Percentiles rank a stretch among this genome's conserved stretches.
phyloP scores from a whole-genome alignment of 257 asterid genomes.

The Linaria vulgaris region DNA sequence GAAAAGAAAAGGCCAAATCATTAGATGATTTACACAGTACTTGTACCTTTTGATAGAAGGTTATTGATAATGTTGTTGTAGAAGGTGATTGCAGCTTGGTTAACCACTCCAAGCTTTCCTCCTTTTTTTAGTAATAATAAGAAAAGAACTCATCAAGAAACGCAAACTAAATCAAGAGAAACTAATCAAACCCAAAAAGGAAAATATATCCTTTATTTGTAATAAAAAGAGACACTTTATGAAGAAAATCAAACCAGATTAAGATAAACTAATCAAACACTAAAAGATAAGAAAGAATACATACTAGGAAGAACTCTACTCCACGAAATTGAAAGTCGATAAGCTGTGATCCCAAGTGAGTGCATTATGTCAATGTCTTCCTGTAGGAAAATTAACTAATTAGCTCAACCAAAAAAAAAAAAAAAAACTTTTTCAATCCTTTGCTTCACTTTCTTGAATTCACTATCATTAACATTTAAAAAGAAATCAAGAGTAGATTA shows the following conservation, averaged over 20 bases:
- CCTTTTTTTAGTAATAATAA: constrained; percentile 38
- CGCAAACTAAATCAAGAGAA: background rate
- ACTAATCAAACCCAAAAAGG: constrained; percentile 1
- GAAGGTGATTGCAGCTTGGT: constrained; percentile 46
- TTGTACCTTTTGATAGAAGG: constrained; percentile 52
- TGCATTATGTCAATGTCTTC: constrained; percentile 69
- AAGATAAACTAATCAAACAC: constrained; percentile 2
- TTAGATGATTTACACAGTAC: background rate
- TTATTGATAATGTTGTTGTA: constrained; percentile 52
- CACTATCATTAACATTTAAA: background rate
- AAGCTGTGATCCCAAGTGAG: constrained; percentile 62
- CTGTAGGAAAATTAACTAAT: constrained; percentile 34
- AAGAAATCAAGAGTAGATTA: background rate
- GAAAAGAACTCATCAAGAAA: background rate
- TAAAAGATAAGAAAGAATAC: constrained; percentile 14
- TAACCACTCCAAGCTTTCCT: constrained; percentile 60
- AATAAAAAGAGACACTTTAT: constrained; percentile 12
- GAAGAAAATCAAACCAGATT: constrained; percentile 1
- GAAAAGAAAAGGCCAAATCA: background rate
- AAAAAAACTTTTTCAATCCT: background rate
- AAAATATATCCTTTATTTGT: constrained; percentile 48
- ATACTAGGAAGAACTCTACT: constrained; percentile 78
- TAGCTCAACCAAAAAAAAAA: background rate
- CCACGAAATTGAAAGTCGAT: constrained; percentile 88
- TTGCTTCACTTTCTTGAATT: background rate